phyloP scores from a whole-genome alignment of 148 eudicot genomes.

The Vaccinium macrocarpon region DNA sequence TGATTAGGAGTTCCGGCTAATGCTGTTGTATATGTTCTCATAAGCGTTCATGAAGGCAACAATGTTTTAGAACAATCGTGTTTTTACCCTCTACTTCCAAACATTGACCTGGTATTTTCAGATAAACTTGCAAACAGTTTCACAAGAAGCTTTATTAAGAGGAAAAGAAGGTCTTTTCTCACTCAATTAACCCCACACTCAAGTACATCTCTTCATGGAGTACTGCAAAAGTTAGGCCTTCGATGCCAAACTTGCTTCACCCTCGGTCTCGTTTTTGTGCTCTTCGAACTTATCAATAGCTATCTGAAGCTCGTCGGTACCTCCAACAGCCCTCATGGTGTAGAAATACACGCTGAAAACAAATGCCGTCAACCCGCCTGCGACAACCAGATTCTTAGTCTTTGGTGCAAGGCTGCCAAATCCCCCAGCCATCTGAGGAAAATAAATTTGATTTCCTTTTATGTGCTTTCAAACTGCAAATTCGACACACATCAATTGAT shows the following conservation, averaged over 20 bases:
- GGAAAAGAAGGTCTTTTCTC: not conserved
- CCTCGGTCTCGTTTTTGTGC: slow-evolving; percentile 39
- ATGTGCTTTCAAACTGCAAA: slow-evolving; percentile 43
- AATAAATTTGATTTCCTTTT: not conserved
- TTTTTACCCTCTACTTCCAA: not conserved
- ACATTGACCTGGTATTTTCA: not conserved
- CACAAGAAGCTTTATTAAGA: not conserved
- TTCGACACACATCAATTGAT: not conserved
- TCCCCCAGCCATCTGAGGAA: slow-evolving; percentile 50
- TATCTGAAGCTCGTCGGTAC: slow-evolving; percentile 90
- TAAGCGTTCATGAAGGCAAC: not conserved
- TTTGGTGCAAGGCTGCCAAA: slow-evolving; percentile 66
- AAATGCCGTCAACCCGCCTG: slow-evolving; percentile 78
- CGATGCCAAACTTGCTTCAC: slow-evolving; percentile 35
- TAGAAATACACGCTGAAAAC: slow-evolving; percentile 96
- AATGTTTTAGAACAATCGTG: not conserved
- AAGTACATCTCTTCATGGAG: not conserved
- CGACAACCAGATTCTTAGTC: slow-evolving; percentile 73
- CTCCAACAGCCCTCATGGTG: slow-evolving; percentile 98
- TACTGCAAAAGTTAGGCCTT: not conserved
- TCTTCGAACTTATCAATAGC: slow-evolving; percentile 92
- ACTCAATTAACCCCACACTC: not conserved
- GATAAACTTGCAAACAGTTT: not conserved
- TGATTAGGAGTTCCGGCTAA: not conserved
- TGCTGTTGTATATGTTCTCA: not conserved